Conservation (phyloP, 306 rosid genomes). For the Medicago lupulina region DNA sequence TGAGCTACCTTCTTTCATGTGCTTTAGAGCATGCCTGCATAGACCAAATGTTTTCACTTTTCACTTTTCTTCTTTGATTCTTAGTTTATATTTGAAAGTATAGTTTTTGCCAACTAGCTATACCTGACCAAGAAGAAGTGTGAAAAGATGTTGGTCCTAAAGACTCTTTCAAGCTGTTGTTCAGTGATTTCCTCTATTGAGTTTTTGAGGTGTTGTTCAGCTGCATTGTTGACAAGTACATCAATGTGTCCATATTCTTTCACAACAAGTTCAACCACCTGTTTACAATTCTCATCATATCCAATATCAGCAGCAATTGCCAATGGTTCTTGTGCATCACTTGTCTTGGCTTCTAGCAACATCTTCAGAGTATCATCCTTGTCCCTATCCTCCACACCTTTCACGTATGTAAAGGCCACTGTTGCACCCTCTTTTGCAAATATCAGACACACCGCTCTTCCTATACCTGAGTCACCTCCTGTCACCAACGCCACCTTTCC, state of each 20-base stretch:
- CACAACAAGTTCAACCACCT: constrained; percentile 52
- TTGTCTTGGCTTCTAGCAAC: constrained; percentile 42
- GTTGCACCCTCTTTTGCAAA: constrained; percentile 64
- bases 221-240: constrained; percentile 64
- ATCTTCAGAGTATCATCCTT: constrained; percentile 53
- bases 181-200: constrained; percentile 52
- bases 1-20: constrained; percentile 65
- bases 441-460: constrained; percentile 52
- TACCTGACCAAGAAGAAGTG: constrained; percentile 61
- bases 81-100: no score
- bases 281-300: constrained; percentile 56
- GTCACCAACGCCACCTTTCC: constrained; percentile 73
- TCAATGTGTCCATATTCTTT: constrained; percentile 55
- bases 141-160: constrained; percentile 67
- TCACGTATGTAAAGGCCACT: constrained; percentile 65
- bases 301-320: constrained; percentile 63
- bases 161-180: constrained; percentile 50
- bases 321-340: constrained; percentile 52
- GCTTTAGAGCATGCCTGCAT: constrained; percentile 64
- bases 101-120: background rate
- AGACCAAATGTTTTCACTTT: background rate
- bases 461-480: constrained; percentile 71
- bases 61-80: no score
- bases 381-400: constrained; percentile 62
- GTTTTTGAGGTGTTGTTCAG: constrained; percentile 44